These are phyloP conservation scores for Xenosphaeropsis pyriputrescens DNA, from an alignment of 2,329 filamentous ascomycete species.

Conservation along the genomic window DNA sequence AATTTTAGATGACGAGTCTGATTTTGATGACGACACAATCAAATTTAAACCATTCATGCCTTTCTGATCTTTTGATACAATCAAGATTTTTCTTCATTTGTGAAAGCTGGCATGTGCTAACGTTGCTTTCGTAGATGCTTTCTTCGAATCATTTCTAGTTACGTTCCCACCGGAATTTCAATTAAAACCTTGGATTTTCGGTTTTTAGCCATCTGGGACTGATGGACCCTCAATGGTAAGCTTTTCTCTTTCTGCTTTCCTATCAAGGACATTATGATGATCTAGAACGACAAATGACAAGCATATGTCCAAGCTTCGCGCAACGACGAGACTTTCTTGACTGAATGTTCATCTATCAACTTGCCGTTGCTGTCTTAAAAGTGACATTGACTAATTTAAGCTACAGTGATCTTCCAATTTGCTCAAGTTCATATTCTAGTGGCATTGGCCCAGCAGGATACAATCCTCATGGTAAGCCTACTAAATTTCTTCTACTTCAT, in stretches of 20 bases:
- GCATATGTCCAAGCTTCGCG: constrained; percentile 85
- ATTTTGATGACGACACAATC: constrained; percentile 57
- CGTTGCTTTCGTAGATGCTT: constrained; percentile 1
- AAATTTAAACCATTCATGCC: constrained; percentile 63
- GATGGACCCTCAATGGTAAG: constrained; percentile 13
- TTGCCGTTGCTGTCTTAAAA: not conserved
- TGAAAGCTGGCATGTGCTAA: constrained; percentile 6
- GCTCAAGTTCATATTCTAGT: no score
- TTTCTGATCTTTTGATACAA: constrained; percentile 26
- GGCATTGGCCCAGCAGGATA: no score
- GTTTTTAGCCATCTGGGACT: not conserved
- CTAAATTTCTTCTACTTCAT: constrained; percentile 2
- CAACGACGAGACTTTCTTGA: constrained; percentile 37
- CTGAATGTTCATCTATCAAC: constrained; percentile 23
- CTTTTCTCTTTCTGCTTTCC: constrained; percentile 9
- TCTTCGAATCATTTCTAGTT: not conserved
- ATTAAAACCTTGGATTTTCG: not conserved
- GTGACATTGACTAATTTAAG: constrained; percentile 1
- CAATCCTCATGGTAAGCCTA: constrained; percentile 8
- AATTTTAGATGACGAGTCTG: constrained; percentile 64
- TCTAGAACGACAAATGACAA: constrained; percentile 73
- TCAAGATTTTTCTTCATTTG: not conserved
- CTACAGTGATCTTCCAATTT: constrained; percentile 4
- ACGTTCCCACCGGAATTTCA: not conserved
- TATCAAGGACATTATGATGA: constrained; percentile 53